Percentiles rank a stretch among this genome's conserved stretches.
phyloP scores from a whole-genome alignment of 2,329 filamentous ascomycete genomes.

The Didymella pomorum region DNA sequence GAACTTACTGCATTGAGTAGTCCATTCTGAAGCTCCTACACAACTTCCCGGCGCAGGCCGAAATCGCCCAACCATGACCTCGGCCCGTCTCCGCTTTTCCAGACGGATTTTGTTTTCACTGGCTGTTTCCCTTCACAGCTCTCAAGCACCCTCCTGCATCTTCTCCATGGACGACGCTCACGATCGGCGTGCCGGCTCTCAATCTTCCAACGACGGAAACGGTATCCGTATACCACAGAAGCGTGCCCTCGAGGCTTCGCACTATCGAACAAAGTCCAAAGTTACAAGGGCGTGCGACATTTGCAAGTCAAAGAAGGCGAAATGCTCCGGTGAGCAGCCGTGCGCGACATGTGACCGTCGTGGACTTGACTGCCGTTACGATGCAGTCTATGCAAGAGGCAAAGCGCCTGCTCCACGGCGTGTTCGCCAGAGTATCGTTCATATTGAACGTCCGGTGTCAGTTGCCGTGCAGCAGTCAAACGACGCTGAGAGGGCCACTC shows the following conservation, averaged over 20 bases:
- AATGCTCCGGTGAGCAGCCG: constrained; percentile 41
- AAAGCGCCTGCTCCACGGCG: constrained; percentile 33
- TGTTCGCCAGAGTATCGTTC: neutral
- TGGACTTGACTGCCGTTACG: constrained; percentile 33
- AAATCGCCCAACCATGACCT: neutral
- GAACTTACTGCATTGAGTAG: neutral
- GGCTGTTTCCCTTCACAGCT: neutral
- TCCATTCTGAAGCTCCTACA: neutral
- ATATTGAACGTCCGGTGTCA: neutral
- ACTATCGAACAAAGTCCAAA: constrained; percentile 28
- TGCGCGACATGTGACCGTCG: constrained; percentile 34
- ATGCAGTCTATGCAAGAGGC: constrained; percentile 38
- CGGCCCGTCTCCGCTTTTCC: neutral
- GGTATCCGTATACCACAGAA: constrained; percentile 20
- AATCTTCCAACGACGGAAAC: constrained; percentile 2
- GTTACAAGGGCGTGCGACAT: constrained; percentile 43
- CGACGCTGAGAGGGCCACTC: neutral
- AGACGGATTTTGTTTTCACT: constrained; percentile 10
- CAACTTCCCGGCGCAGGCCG: neutral
- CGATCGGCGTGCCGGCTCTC: neutral
- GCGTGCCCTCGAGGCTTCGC: too few relatives aligned
- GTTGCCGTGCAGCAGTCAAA: neutral
- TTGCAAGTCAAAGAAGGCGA: constrained; percentile 43
- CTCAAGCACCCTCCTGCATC: neutral
- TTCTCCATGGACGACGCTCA: neutral